A percentile compares a stretch with the other conserved stretches of the same genome.
These are phyloP conservation scores for Ascosphaera acerosa DNA, from an alignment of 2,329 filamentous ascomycete species.

Conservation along the genomic window DNA sequence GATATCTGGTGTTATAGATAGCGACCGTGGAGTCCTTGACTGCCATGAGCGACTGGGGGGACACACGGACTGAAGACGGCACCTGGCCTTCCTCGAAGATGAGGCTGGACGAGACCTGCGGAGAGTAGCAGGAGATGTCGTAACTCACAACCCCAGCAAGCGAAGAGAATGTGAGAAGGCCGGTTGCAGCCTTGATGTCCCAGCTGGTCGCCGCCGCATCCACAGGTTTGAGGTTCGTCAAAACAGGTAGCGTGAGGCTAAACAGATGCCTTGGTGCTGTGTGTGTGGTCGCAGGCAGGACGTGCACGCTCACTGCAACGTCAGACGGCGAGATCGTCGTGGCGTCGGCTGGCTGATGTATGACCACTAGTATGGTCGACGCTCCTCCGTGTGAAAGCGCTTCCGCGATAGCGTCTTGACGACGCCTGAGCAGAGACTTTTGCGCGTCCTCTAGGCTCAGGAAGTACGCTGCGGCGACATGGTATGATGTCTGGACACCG, in stretches of 20 bases:
- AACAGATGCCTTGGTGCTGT: constrained; percentile 16
- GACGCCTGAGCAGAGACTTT: constrained; percentile 15
- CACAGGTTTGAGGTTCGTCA: constrained; percentile 9
- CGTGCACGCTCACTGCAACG: constrained; percentile 17
- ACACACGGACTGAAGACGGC: constrained; percentile 19
- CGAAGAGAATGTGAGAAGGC: constrained; percentile 17
- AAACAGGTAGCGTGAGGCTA: constrained; percentile 13
- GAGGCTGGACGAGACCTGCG: constrained; percentile 15
- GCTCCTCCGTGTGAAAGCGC: constrained; percentile 13
- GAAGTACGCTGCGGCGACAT: constrained; percentile 14
- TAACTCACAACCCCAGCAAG: constrained; percentile 17
- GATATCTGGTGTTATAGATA: constrained; percentile 22
- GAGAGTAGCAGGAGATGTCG: constrained; percentile 19
- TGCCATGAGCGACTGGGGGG: constrained; percentile 18
- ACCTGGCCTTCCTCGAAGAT: constrained; percentile 14
- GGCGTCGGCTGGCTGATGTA: constrained; percentile 14
- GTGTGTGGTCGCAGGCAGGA: constrained; percentile 14
- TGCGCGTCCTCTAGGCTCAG: constrained; percentile 18
- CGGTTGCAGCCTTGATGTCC: constrained; percentile 17
- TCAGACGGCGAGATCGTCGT: constrained; percentile 12
- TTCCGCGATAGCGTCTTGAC: constrained; percentile 16
- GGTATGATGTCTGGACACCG: constrained; percentile 9
- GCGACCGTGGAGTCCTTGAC: constrained; percentile 18
- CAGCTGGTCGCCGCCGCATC: constrained; percentile 11
- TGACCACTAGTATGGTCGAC: constrained; percentile 15